These are phyloP conservation scores for Henningerozyma blattae DNA, from an alignment of 805 yeast genomes.

Conservation along the genomic window DNA sequence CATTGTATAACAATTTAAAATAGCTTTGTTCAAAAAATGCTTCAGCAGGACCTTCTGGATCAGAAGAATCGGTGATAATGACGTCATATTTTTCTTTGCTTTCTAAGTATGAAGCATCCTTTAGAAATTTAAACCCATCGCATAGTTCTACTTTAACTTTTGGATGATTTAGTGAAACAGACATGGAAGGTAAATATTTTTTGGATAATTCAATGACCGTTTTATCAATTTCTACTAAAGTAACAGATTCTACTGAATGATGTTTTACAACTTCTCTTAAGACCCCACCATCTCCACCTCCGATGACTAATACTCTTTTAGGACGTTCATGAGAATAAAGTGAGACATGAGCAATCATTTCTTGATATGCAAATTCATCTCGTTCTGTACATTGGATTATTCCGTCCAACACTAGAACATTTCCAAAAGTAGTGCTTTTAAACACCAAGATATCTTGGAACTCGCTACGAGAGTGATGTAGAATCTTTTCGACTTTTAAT, in stretches of 20 bases:
- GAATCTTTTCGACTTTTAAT: slow-evolving; percentile 46
- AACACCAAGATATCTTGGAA: slow-evolving; percentile 80
- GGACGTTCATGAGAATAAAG: slow-evolving; percentile 69
- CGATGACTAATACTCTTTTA: slow-evolving; percentile 68
- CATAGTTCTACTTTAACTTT: slow-evolving; percentile 55
- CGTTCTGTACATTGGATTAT: slow-evolving; percentile 84
- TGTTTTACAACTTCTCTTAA: slow-evolving; percentile 79
- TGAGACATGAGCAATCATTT: slow-evolving; percentile 78
- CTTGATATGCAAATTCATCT: slow-evolving; percentile 92
- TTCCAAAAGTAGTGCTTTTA: slow-evolving; percentile 65
- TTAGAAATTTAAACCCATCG: slow-evolving; percentile 76
- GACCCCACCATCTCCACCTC: slow-evolving; percentile 97
- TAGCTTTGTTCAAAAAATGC: slow-evolving; percentile 72
- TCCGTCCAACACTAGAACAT: slow-evolving; percentile 82
- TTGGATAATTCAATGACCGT: slow-evolving; percentile 63
- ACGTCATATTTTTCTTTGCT: slow-evolving; percentile 53
- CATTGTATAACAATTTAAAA: slow-evolving; percentile 52
- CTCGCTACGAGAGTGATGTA: slow-evolving; percentile 55
- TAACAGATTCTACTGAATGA: slow-evolving; percentile 46
- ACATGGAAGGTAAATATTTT: slow-evolving; percentile 68
- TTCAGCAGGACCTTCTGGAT: slow-evolving; percentile 94
- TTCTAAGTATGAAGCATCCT: slow-evolving; percentile 22
- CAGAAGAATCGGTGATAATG: slow-evolving; percentile 84
- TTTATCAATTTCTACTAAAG: slow-evolving; percentile 83
- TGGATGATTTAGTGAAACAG: slow-evolving; percentile 52